Evolutionary conservation across 192 early-diverging fungal species (phyloP).

Genomic region (Backusella liffmaniae): DNA sequence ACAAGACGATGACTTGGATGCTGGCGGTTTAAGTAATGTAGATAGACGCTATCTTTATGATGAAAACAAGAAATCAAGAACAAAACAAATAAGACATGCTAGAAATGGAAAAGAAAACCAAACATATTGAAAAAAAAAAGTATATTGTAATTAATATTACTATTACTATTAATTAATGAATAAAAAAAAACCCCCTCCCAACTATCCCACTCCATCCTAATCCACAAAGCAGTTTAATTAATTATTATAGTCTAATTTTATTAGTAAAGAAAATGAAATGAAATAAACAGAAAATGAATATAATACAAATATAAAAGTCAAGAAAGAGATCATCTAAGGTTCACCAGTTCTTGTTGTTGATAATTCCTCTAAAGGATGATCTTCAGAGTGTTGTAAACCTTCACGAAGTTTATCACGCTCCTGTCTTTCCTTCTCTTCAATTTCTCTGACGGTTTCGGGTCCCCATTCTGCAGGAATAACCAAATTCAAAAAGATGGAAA

Average conservation of each 20-base stretch:
- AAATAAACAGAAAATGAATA: background rate
- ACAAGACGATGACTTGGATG: background rate
- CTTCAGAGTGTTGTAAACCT: slow-evolving; percentile 6
- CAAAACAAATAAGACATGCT: slow-evolving; percentile 16
- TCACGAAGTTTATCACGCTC: slow-evolving; percentile 22
- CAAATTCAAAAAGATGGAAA: slow-evolving; percentile 42
- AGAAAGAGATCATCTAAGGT: background rate
- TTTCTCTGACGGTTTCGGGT: slow-evolving; percentile 2
- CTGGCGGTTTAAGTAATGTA: slow-evolving; percentile 5
- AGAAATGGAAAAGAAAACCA: slow-evolving; percentile 12
- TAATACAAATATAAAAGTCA: background rate
- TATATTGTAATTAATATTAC: background rate
- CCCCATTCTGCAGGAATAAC: slow-evolving; percentile 34
- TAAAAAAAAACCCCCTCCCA: background rate
- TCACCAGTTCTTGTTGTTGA: background rate
- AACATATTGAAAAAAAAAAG: background rate
- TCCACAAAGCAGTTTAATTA: too few relatives aligned
- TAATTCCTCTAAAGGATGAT: slow-evolving; percentile 8
- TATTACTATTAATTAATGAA: background rate
- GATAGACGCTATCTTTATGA: slow-evolving; percentile 21
- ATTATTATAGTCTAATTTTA: background rate
- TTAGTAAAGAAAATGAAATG: background rate
- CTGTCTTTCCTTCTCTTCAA: slow-evolving; percentile 3
- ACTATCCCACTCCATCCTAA: background rate
- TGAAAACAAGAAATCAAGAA: slow-evolving; percentile 14